Percentiles rank a stretch among this genome's conserved stretches.
phyloP scores from a whole-genome alignment of 2,329 filamentous ascomycete species.

The Xylariaceae sp. region DNA sequence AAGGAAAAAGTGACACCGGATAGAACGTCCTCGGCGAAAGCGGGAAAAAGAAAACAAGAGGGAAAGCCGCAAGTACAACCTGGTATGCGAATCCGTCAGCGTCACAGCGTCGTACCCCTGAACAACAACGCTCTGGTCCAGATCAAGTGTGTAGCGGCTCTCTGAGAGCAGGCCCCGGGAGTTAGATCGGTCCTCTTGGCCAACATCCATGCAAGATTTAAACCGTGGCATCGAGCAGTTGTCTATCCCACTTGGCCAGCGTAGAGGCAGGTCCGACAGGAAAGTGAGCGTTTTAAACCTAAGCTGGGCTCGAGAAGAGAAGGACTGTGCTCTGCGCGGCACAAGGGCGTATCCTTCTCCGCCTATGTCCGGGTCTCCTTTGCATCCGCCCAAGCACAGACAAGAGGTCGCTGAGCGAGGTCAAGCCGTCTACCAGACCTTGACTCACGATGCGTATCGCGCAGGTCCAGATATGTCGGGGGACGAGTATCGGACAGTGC shows the following conservation, averaged over 20 bases:
- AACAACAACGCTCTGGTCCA: slow-evolving; percentile 18
- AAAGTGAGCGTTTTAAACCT: slow-evolving; percentile 51
- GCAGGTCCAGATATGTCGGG: slow-evolving; percentile 35
- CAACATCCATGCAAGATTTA: slow-evolving; percentile 51
- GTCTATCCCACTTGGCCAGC: slow-evolving; percentile 49
- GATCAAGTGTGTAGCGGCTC: slow-evolving; percentile 19
- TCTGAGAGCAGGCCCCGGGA: slow-evolving; percentile 27
- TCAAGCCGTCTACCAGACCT: slow-evolving; percentile 43
- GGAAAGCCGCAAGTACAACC: slow-evolving; percentile 19
- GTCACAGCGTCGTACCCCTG: slow-evolving; percentile 15
- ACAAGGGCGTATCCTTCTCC: slow-evolving; percentile 63
- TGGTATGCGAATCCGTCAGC: slow-evolving; percentile 24
- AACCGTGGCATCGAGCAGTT: slow-evolving; percentile 41
- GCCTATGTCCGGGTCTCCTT: slow-evolving; percentile 68
- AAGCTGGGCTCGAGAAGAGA: slow-evolving; percentile 52
- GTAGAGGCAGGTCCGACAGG: slow-evolving; percentile 53
- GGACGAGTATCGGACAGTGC: slow-evolving; percentile 34
- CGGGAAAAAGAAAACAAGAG: slow-evolving; percentile 13
- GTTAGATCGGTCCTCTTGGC: slow-evolving; percentile 27
- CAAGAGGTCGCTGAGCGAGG: slow-evolving; percentile 53
- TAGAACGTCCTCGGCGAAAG: slow-evolving; percentile 16
- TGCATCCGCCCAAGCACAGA: slow-evolving; percentile 53
- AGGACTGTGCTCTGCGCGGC: slow-evolving; percentile 52
- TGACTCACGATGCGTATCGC: slow-evolving; percentile 49
- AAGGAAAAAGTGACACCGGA: slow-evolving; percentile 1